Evolutionary conservation across 768 basidiomycete genomes (phyloP), one percentile per base, ranked within the genome.

Genomic region (Collybiopsis luxurians): DNA sequence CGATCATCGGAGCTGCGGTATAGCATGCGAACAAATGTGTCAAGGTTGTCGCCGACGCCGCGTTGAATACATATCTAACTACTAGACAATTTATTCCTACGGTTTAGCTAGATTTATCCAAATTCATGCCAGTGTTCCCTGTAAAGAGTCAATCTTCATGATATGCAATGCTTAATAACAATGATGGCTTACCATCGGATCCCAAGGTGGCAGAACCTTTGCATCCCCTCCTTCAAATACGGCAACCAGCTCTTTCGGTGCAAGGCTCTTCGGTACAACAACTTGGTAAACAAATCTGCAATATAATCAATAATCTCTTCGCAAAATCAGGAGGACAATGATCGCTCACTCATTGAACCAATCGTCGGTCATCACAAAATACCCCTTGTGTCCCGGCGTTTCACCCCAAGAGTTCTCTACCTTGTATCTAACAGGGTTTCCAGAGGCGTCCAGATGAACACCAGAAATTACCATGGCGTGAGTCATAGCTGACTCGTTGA

Each of bases 391-490:
- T 24, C 94, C 89, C 0, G 78, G 79, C 0, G 74, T 73, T 26
- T 86, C 84, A 15, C 92, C 90, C 96, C 96, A 98, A 2, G 87
- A 90, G 75, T 98, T 98, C 79, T 98, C 96, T 19, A 98, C 92
- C 72, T 93, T 92, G 81, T 93, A 98, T n/a, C 93, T 82, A 19
- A 95, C 71, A 0, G 94, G 87, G 56, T 81, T 83, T 52, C 92
- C 92, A 2, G 69, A 73, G 12, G 75, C 70, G 65, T 95, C 94
- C 48, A 97, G 75, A 67, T 98, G 95, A 17, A 95, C 95, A 17
- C 83, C 95, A 17, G 90, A 87, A 68, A 98, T 95, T 42, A 96
- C 92, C 92, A 93, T 90, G 2, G 93, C 93, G 68, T 98, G 95
- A 1, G 95, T 98, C 95, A 97, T 96, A 30, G 87, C 69, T 0